Evolutionary conservation across 306 rosid genomes (phyloP).

Genomic region (Luffa aegyptiaca): DNA sequence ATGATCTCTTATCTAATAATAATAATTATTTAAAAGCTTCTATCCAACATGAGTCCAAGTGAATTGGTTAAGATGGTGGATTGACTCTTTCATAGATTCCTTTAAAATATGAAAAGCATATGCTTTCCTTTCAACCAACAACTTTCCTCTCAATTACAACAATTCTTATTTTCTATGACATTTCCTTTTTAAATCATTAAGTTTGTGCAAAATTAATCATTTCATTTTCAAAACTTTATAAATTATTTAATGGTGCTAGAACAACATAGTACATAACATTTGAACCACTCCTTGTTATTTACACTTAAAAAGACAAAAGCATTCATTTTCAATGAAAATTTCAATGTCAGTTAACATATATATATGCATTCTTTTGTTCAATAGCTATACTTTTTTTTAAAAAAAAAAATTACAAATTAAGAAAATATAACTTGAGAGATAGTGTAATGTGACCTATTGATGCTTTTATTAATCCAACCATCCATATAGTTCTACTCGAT

Average conservation of each 20-base stretch:
- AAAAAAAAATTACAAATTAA: background rate
- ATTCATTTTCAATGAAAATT: background rate
- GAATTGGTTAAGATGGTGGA: background rate
- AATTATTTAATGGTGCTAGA: background rate
- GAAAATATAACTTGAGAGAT: background rate
- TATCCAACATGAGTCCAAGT: background rate
- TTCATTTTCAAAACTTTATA: background rate
- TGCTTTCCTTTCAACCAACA: background rate
- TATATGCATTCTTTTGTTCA: background rate
- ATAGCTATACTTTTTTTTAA: too few relatives aligned
- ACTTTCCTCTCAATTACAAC: background rate
- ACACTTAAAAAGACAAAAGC: background rate
- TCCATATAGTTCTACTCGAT: background rate
- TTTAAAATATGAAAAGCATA: background rate
- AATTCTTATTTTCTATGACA: background rate
- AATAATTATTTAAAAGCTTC: background rate
- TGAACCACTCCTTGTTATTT: background rate
- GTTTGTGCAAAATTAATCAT: background rate
- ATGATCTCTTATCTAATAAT: background rate
- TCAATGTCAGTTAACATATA: background rate
- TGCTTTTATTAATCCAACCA: too few relatives aligned
- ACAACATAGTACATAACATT: background rate
- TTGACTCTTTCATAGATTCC: slow-evolving; percentile 1
- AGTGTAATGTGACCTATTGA: background rate
- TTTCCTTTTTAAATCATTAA: background rate